Percentiles rank a stretch among this genome's conserved stretches.
These are phyloP conservation scores for Marasmius oreades DNA, from an alignment of 1,284 basidiomycete species.

Conservation along the genomic window DNA sequence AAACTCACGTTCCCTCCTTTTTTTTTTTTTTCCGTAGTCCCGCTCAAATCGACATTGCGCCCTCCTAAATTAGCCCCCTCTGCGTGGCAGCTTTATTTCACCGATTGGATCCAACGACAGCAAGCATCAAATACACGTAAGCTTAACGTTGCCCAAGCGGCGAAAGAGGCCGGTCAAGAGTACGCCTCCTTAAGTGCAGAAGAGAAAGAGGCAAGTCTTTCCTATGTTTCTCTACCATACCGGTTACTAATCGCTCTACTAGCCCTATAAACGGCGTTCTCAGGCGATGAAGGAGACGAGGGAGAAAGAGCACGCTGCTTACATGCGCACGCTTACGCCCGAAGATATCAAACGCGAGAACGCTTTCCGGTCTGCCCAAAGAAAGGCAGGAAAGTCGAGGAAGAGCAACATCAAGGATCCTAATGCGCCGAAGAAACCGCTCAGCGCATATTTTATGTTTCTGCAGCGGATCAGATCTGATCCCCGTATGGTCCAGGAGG, in stretches of 20 bases:
- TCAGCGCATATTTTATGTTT: constrained; percentile 95
- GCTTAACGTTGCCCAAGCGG: constrained; percentile 93
- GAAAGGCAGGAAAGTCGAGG: constrained; percentile 90
- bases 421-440: constrained; percentile 94
- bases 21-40: constrained; percentile 31
- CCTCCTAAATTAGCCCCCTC: constrained; percentile 93
- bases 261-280: constrained; percentile 83
- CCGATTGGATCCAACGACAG: constrained; percentile 90
- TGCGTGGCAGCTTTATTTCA: constrained; percentile 97
- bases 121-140: constrained; percentile 78
- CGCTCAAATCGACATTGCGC: constrained; percentile 67
- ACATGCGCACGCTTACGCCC: constrained; percentile 88
- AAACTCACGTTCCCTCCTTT: not conserved
- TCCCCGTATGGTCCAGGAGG: constrained; percentile 65
- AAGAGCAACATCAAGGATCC: constrained; percentile 97
- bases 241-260: too few species aligned
- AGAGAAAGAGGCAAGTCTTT: constrained; percentile 71
- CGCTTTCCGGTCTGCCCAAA: constrained; percentile 84
- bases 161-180: constrained; percentile 91
- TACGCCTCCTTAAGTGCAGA: constrained; percentile 78
- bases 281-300: constrained; percentile 81
- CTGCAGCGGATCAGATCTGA: constrained; percentile 83
- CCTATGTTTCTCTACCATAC: too few species aligned
- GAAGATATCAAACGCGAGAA: constrained; percentile 96
- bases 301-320: constrained; percentile 79